Percentiles rank a stretch among this genome's conserved stretches.
Conservation (phyloP, 257 asterid species). For the Handroanthus guayacan region DNA sequence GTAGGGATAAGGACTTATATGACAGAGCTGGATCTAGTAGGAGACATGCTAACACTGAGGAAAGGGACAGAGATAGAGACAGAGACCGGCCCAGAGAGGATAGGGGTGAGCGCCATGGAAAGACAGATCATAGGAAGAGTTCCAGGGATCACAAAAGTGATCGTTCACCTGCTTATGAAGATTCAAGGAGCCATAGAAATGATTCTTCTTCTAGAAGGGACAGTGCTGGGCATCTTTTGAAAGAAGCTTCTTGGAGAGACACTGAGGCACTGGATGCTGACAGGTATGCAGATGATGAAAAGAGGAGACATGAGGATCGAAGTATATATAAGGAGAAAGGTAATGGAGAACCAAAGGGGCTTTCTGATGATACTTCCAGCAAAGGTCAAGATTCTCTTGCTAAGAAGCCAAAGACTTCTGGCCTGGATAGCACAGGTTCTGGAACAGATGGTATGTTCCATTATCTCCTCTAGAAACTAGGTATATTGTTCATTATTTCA, state of each 20-base stretch:
- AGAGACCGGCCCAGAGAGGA: slow-evolving; percentile 51
- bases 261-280: slow-evolving; percentile 48
- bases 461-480: slow-evolving; percentile 1
- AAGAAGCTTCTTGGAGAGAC: slow-evolving; percentile 57
- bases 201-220: slow-evolving; percentile 59
- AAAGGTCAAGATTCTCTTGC: slow-evolving; percentile 57
- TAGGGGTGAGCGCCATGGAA: slow-evolving; percentile 58
- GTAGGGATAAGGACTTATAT: slow-evolving; percentile 60
- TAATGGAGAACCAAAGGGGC: slow-evolving; percentile 44
- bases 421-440: slow-evolving; percentile 40
- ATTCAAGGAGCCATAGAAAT: slow-evolving; percentile 50
- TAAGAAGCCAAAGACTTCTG: slow-evolving; percentile 64
- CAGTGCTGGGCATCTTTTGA: slow-evolving; percentile 53
- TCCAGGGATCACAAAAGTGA: slow-evolving; percentile 47
- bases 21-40: slow-evolving; percentile 67
- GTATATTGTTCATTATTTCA: not conserved
- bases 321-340: slow-evolving; percentile 47
- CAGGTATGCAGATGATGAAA: slow-evolving; percentile 51
- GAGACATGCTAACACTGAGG: slow-evolving; percentile 56
- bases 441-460: slow-evolving; percentile 53
- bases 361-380: slow-evolving; percentile 44
- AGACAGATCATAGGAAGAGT: slow-evolving; percentile 49
- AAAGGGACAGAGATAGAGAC: slow-evolving; percentile 45
- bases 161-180: slow-evolving; percentile 61
- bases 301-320: slow-evolving; percentile 49